Percentiles rank a stretch among this genome's conserved stretches.
Conservation (phyloP, 2,329 filamentous ascomycete species). For the Aspergillus phoenicis region DNA sequence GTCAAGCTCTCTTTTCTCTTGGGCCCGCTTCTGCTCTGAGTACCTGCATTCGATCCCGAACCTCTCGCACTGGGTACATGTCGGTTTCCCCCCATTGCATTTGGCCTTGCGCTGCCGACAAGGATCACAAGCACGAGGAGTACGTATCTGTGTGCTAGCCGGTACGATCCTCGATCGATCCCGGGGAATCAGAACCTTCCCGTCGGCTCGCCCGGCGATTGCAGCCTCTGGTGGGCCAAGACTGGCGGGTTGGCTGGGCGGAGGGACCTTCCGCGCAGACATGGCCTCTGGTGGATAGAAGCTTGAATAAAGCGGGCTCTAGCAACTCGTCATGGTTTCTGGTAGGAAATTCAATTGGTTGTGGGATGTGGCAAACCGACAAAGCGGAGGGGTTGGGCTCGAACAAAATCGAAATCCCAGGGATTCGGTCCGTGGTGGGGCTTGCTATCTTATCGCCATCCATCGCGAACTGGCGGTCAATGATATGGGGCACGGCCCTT, state of each 20-base stretch:
- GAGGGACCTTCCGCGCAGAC: background rate
- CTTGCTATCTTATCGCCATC: background rate
- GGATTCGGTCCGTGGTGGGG: background rate
- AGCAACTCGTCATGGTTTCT: background rate
- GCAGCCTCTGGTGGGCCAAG: background rate
- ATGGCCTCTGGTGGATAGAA: background rate
- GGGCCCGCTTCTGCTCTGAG: conserved; percentile 4
- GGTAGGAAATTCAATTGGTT: background rate
- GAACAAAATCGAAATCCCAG: background rate
- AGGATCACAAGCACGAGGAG: background rate
- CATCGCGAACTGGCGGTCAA: background rate
- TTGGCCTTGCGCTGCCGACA: conserved; percentile 9
- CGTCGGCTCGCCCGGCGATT: background rate
- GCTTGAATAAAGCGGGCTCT: background rate
- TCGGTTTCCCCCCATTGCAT: conserved; percentile 3
- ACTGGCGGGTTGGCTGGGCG: background rate
- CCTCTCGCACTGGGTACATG: conserved; percentile 1
- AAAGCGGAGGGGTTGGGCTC: background rate
- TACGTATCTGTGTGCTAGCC: background rate
- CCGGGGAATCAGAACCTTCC: conserved; percentile 8
- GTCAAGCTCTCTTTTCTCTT: conserved; percentile 1
- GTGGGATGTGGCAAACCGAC: background rate
- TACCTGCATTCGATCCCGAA: conserved; percentile 1
- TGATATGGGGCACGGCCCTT: no score
- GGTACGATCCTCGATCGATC: conserved; percentile 1